Base-by-base conservation (phyloP, 2,329 filamentous ascomycete genomes). In the Phaeophleospora eucalypticola region DNA sequence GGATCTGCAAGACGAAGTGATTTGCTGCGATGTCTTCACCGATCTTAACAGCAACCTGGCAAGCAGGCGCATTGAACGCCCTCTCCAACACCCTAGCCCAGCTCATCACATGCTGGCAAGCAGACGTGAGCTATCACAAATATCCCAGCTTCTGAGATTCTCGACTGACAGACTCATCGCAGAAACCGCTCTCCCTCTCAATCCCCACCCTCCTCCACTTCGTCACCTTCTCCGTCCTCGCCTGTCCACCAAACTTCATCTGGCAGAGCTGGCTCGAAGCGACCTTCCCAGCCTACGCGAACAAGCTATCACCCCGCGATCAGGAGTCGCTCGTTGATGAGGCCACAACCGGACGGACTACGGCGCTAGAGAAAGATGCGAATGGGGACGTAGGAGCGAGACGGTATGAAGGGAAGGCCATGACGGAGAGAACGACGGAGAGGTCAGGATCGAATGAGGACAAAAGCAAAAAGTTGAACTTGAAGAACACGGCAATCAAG, bases 181-280 rank as follows among this genome's bases (percentile, higher is more conserved):
- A 59, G 58, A 49, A 18, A 7, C 48, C 53, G 17, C 51, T 87
- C 43, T 66, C 71, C 18, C 71, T 94, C 58, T 80, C 89, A 67
- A 76, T 77, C 68, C 69, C 78, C 4, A 81, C 85, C 3, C 75
- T 95, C 36, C 70, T 89, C 57, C 86, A 89, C 64, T 95, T 94
- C 68, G 70, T 87, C 42, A 62, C 88, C 43, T 95, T 84, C 72
- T 80, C 83, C 54, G 63, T 87, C 27, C 63, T 95, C 49, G 84
- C 78, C 66, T 85, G 83, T 34, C 89, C 89, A 2, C 86, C 86
- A 36, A 96, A 96, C 69, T 87, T 89, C 63, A 64, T 87, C 59
- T 95, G 89, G 89, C 89, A 95, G 74, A 77, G 81, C 34, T 87
- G 79, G 62, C 76, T 95, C 43, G 89, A 95, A 68, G 71, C 77